Conservation (phyloP, 495 filamentous ascomycete species). For the Polyplosphaeria fusca region DNA sequence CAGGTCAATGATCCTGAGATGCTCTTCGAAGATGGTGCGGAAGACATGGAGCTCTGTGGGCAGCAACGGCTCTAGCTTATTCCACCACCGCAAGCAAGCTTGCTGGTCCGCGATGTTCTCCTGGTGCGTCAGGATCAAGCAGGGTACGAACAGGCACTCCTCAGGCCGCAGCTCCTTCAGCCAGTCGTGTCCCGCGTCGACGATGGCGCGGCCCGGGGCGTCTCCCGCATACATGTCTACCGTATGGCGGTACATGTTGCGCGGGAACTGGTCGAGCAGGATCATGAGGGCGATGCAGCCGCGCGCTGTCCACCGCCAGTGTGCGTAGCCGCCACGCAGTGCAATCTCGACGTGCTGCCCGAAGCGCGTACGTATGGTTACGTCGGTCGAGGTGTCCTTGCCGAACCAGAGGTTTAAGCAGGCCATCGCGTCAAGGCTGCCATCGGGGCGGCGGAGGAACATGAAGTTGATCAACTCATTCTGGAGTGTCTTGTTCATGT, state of each 20-base stretch:
- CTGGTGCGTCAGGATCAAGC: slow-evolving; percentile 18
- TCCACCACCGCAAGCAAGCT: slow-evolving; percentile 10
- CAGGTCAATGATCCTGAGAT: slow-evolving; percentile 19
- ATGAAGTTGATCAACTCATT: slow-evolving; percentile 20
- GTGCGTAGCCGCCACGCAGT: slow-evolving; percentile 2
- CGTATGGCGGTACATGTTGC: slow-evolving; percentile 40
- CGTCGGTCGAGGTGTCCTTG: slow-evolving; percentile 7
- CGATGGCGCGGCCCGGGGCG: slow-evolving; percentile 31
- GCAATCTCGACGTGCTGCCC: slow-evolving; percentile 14
- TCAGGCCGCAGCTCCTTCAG: slow-evolving; percentile 6
- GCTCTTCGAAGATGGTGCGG: slow-evolving; percentile 21
- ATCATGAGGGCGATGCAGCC: slow-evolving; percentile 39
- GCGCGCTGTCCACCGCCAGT: slow-evolving; percentile 12
- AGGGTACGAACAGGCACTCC: slow-evolving; percentile 12
- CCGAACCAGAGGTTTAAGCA: slow-evolving; percentile 22
- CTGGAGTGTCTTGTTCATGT: slow-evolving; percentile 11
- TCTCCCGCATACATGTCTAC: slow-evolving; percentile 40
- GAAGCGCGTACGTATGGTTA: slow-evolving; percentile 13
- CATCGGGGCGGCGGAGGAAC: slow-evolving; percentile 11
- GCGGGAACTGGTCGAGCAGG: slow-evolving; percentile 42
- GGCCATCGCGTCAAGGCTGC: slow-evolving; percentile 11
- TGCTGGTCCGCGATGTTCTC: slow-evolving; percentile 15
- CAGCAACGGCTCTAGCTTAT: slow-evolving; percentile 13
- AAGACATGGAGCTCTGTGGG: slow-evolving; percentile 18
- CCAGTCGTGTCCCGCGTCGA: slow-evolving; percentile 11